Evolutionary conservation across 306 rosid genomes (phyloP), one percentile per base, ranked within the genome.

Genomic region (Vigna angularis): DNA sequence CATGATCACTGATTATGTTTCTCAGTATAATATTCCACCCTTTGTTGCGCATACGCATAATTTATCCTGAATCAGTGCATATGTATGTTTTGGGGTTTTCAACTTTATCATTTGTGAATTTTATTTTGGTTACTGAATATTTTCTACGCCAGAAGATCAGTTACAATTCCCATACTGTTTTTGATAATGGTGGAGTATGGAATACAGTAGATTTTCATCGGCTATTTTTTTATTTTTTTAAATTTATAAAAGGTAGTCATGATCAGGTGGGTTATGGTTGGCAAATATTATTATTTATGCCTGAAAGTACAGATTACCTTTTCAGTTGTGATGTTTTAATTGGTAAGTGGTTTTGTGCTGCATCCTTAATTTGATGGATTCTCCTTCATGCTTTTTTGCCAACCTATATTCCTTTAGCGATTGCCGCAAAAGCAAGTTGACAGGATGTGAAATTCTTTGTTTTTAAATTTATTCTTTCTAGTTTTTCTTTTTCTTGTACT

Each of bases 271-370:
- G 83, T 68, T 80, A n/a, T 78, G 77, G 85, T 81, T 86, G 85
- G 88, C 83, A 85, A 83, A 88, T 88, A 86, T 63, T 81, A 56
- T 84, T 78, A 28, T 88, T 83, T 84, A 66, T 44, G 65, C 55
- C 75, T 84, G 86, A 48, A 89, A 89, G 97, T 89, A 92, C 92
- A 81, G 53, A 80, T 77, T 74, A 78, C 86, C 93, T 92, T 90
- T 94, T 87, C 83, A 74, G 85, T 52, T 69, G 59, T 84, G 87
- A 50, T 76, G 64, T 73, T 81, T 44, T 42, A 7, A 66, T 81
- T 74, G 70, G 65, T 55, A 67, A 77, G 58, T 79, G 51, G 48
- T 58, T 63, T 56, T 72, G 7, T 65, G 49, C 15, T 51, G 76
- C 79, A 62, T 16, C 79, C 48, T 51, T 40, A 18, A 66, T 66